These are phyloP conservation scores for Paramecium sexaurelia DNA, from an alignment of 73 alveolate species.

Conservation along the genomic window DNA sequence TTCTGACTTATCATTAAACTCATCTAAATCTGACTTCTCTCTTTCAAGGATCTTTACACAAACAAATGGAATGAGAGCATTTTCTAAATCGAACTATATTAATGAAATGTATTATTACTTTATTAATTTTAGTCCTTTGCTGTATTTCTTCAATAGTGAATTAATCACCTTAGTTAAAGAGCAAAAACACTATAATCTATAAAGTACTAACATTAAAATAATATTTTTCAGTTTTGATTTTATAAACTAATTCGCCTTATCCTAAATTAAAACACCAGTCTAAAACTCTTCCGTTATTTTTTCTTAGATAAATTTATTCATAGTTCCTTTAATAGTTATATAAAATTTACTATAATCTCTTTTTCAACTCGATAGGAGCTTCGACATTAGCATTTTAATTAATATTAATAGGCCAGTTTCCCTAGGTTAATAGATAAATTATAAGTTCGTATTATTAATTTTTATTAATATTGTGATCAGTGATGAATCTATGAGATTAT, in stretches of 20 bases:
- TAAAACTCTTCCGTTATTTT: conserved; percentile 37
- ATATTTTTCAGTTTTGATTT: conserved; percentile 13
- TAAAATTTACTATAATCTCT: not conserved
- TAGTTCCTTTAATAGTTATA: not conserved
- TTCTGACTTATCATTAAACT: conserved; percentile 1
- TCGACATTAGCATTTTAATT: not conserved
- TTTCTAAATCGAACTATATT: conserved; percentile 45
- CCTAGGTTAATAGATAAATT: not conserved
- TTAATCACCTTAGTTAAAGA: not conserved
- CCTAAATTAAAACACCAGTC: conserved; percentile 58
- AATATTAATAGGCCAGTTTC: not conserved
- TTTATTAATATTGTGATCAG: not conserved
- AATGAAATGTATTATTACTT: not conserved
- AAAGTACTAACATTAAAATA: conserved; percentile 22
- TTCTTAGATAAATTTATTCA: not conserved
- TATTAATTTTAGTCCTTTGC: conserved; percentile 8
- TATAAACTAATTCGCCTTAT: conserved; percentile 45
- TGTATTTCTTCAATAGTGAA: not conserved
- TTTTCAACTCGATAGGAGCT: not conserved
- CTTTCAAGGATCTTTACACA: conserved; percentile 25
- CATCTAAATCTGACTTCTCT: conserved; percentile 38
- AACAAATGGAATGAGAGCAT: conserved; percentile 54
- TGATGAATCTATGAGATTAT: not conserved
- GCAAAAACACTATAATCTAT: conserved; percentile 39
- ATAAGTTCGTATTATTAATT: not conserved